A percentile compares a stretch with the other conserved stretches of the same genome.
These are phyloP conservation scores for Exidia glandulosa DNA, from an alignment of 768 basidiomycete genomes.

Conservation along the genomic window DNA sequence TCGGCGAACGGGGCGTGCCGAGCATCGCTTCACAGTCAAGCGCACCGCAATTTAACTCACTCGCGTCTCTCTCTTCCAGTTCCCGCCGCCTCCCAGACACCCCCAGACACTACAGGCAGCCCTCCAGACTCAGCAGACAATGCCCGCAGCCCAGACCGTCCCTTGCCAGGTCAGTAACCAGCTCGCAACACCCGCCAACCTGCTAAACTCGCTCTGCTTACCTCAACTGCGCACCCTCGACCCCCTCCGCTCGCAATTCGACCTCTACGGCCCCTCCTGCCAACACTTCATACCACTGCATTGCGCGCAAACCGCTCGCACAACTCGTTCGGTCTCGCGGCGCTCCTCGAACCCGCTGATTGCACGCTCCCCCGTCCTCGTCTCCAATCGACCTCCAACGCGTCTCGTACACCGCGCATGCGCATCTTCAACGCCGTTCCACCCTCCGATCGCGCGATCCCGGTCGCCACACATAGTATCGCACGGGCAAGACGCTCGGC, in stretches of 20 bases:
- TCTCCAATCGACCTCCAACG: background rate
- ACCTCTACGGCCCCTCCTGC: too few species aligned
- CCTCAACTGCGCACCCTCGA: background rate
- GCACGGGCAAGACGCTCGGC: constrained; percentile 78
- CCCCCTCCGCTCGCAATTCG: too few species aligned
- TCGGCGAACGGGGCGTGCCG: background rate
- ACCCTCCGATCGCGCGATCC: background rate
- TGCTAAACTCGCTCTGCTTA: background rate
- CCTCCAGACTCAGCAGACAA: background rate
- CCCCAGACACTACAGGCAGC: background rate
- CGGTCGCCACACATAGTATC: constrained; percentile 53
- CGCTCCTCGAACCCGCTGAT: background rate
- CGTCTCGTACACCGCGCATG: background rate
- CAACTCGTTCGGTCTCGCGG: too few species aligned
- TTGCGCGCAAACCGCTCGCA: too few species aligned
- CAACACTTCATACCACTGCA: too few species aligned
- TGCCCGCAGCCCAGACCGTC: constrained; percentile 25
- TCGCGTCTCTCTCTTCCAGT: background rate
- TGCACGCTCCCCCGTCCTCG: background rate
- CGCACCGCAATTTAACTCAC: background rate
- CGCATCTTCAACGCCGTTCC: background rate
- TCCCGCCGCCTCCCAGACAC: background rate
- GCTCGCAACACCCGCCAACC: background rate
- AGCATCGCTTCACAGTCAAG: background rate
- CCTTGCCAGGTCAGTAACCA: constrained; percentile 32